Evolutionary conservation across 176 grass and related monocot species (phyloP).

Genomic region (Hyparrhenia diplandra): DNA sequence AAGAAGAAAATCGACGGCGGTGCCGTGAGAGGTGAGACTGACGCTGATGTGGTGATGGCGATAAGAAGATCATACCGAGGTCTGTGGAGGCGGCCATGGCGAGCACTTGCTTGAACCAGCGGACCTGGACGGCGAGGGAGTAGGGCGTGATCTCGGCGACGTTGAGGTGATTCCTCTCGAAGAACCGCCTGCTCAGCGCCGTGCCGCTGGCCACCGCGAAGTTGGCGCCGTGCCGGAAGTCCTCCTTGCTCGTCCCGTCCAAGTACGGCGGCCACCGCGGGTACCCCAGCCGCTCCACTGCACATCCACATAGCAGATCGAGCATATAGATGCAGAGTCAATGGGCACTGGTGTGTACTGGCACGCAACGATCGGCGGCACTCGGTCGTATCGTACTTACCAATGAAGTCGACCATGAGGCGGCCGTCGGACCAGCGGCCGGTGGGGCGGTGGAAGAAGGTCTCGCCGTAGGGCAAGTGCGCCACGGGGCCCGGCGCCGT

Average conservation of each 20-base stretch:
- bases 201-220: constrained; percentile 74
- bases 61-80: background rate
- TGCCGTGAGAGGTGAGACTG: too few species aligned
- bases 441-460: constrained; percentile 68
- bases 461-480: constrained; percentile 57
- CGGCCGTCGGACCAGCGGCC: constrained; percentile 72
- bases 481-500: constrained; percentile 26
- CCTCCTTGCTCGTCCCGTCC: constrained; percentile 25
- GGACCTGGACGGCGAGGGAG: constrained; percentile 57
- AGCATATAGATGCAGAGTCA: background rate
- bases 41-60: too few species aligned
- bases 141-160: constrained; percentile 36
- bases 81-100: constrained; percentile 19
- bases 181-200: constrained; percentile 51
- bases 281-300: constrained; percentile 53
- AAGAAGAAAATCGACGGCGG: too few species aligned
- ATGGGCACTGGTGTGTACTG: too few species aligned
- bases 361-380: background rate
- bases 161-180: constrained; percentile 42
- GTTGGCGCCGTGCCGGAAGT: constrained; percentile 62
- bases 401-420: constrained; percentile 63
- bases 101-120: constrained; percentile 65
- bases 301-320: background rate
- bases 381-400: constrained; percentile 16
- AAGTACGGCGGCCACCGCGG: constrained; percentile 55